Evolutionary conservation across 202 grass and related monocot genomes (phyloP), one percentile per base, ranked within the genome.

Genomic region (Elaeis oleifera): DNA sequence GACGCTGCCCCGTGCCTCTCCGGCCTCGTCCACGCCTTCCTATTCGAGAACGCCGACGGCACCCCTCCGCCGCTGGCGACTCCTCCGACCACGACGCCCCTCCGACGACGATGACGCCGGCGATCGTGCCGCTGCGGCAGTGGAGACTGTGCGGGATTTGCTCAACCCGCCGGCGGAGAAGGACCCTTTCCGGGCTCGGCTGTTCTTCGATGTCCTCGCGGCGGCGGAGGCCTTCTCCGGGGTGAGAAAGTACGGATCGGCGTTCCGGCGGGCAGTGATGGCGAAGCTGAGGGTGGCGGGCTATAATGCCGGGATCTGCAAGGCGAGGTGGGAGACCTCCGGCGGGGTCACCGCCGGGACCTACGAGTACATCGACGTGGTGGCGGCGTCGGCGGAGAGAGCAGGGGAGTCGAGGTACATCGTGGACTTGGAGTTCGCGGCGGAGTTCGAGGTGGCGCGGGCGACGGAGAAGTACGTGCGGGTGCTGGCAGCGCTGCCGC

Each of bases 291-390:
- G 76, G 14, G 74, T 21, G 44, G 68, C 63, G 1, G 88, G 88
- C 54, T 97, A 86, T 74, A 85, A 97, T 74, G 79, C 84, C 26
- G 92, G 88, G 39, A 81, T 97, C 24, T 97, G 94, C 77, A 80
- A 77, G 69, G 82, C 84, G 17, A 72, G 82, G 28, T 97, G 88
- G 92, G 79, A 92, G 69, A 64, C 79, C 5, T 68, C 67, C 11
- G 79, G 84, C 2, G 74, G 82, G 2, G 54, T 86, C 11, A 69
- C 94, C 2, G 82, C 84, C 4, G 94, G 88, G 8, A 78, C 73
- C 24, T 85, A 97, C 68, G 94, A 97, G 88, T 97, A 92, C 85
- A 24, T 92, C 48, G 94, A 97, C 76, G 82, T 97, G 36, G 74
- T 97, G 56, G 61, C 54, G 13, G 67, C 65, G 28, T 31, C 28